These are phyloP conservation scores for Cordyceps tenuipes DNA, from an alignment of 2,329 filamentous ascomycete genomes.

Conservation along the genomic window DNA sequence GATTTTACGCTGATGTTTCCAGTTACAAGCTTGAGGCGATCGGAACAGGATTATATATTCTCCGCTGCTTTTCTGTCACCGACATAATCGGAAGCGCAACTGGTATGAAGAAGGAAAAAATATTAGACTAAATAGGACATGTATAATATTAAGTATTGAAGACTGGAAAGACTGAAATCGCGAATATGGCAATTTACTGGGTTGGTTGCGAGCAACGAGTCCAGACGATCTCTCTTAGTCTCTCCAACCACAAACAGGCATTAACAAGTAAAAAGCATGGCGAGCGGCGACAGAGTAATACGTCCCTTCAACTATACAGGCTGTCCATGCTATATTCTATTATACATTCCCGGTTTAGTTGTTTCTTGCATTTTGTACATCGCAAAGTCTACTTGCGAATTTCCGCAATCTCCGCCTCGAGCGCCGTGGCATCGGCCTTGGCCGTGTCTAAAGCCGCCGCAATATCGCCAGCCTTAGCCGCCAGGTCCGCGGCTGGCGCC, in stretches of 20 bases:
- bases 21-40: too few relatives aligned
- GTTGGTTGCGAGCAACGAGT: too few relatives aligned
- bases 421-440: background rate
- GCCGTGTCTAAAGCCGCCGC: constrained; percentile 2
- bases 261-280: background rate
- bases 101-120: too few relatives aligned
- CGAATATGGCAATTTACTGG: too few relatives aligned
- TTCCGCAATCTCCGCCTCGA: constrained; percentile 5
- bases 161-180: too few relatives aligned
- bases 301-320: constrained; percentile 6
- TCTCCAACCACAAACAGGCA: background rate
- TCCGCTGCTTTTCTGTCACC: background rate
- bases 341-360: background rate
- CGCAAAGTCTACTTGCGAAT: background rate
- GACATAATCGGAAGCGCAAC: too few relatives aligned
- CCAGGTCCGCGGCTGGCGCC: background rate
- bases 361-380: background rate
- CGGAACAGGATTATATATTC: background rate
- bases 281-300: background rate
- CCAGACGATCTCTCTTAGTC: background rate
- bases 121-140: too few relatives aligned
- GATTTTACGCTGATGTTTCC: constrained; percentile 10
- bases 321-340: constrained; percentile 5
- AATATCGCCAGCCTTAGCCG: constrained; percentile 12
- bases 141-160: too few relatives aligned